phyloP scores from a whole-genome alignment of 768 basidiomycete genomes.

The Suillus tomentosus region DNA sequence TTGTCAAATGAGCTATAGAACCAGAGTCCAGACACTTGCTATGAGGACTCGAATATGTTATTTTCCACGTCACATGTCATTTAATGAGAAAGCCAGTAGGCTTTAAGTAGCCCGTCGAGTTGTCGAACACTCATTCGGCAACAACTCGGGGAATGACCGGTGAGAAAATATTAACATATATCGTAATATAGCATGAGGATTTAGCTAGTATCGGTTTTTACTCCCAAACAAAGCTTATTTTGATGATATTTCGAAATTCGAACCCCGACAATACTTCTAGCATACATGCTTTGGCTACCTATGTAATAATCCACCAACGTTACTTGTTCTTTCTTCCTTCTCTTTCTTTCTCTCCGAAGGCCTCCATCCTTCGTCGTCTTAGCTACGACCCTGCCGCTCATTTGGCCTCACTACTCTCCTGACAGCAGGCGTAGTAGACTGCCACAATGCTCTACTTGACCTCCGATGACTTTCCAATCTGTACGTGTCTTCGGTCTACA shows the following conservation, averaged over 20 bases:
- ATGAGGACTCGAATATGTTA: too few species aligned
- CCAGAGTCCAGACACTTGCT: too few species aligned
- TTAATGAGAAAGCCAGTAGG: too few species aligned
- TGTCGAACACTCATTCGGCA: too few species aligned
- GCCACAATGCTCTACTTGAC: constrained; percentile 81
- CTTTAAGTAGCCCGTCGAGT: too few species aligned
- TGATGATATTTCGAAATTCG: neutral
- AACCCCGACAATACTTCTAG: constrained; percentile 5
- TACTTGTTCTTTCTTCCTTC: neutral
- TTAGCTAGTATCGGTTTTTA: too few species aligned
- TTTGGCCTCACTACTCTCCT: constrained; percentile 8
- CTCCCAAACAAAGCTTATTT: neutral
- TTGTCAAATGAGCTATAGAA: too few species aligned
- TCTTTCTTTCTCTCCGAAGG: neutral
- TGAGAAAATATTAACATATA: too few species aligned
- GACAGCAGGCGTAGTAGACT: constrained; percentile 1
- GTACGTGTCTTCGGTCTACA: constrained; percentile 49
- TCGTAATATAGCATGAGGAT: too few species aligned
- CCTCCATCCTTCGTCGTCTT: constrained; percentile 9
- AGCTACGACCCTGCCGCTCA: constrained; percentile 15
- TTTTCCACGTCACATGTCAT: too few species aligned
- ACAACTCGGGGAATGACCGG: too few species aligned
- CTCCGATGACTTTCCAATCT: constrained; percentile 87
- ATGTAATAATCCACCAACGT: neutral
- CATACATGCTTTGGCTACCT: neutral